These are phyloP conservation scores for Grosmannia clavigera DNA, from an alignment of 2,329 filamentous ascomycete species.

Conservation along the genomic window DNA sequence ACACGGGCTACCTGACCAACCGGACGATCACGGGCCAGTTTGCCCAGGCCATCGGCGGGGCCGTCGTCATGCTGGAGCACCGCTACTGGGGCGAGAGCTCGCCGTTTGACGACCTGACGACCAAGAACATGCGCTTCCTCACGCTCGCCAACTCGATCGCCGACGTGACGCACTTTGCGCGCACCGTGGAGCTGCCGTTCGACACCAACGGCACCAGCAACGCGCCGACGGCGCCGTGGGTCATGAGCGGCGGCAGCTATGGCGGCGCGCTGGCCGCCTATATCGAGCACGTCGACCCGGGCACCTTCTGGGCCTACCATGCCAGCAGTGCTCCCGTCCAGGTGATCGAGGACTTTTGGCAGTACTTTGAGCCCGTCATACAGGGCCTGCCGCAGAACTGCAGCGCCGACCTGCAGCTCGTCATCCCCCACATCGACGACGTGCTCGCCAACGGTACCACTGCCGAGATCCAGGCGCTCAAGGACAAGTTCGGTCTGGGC, in stretches of 20 bases:
- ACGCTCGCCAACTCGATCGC: conserved; percentile 29
- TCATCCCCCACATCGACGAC: conserved; percentile 40
- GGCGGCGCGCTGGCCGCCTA: conserved; percentile 41
- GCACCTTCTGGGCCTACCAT: conserved; percentile 48
- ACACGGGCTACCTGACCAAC: conserved; percentile 36
- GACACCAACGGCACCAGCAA: conserved; percentile 32
- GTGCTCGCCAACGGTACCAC: conserved; percentile 25
- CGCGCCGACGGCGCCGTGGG: conserved; percentile 39
- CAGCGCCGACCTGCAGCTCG: conserved; percentile 35
- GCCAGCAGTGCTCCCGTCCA: conserved; percentile 43
- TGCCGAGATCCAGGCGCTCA: conserved; percentile 29
- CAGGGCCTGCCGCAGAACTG: conserved; percentile 44
- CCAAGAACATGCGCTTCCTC: conserved; percentile 25
- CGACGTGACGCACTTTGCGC: conserved; percentile 28
- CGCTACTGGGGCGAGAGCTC: conserved; percentile 30
- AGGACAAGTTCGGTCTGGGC: conserved; percentile 36
- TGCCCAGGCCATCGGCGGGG: conserved; percentile 26
- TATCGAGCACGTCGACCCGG: conserved; percentile 35
- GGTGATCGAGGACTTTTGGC: conserved; percentile 38
- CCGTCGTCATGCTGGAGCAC: conserved; percentile 28
- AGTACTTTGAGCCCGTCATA: conserved; percentile 41
- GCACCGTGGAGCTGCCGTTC: conserved; percentile 35
- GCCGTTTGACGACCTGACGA: conserved; percentile 22
- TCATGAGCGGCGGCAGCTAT: conserved; percentile 43
- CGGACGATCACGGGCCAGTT: conserved; percentile 25